These are phyloP conservation scores for Agastache rugosa DNA, from an alignment of 257 asterid species.

Conservation along the genomic window DNA sequence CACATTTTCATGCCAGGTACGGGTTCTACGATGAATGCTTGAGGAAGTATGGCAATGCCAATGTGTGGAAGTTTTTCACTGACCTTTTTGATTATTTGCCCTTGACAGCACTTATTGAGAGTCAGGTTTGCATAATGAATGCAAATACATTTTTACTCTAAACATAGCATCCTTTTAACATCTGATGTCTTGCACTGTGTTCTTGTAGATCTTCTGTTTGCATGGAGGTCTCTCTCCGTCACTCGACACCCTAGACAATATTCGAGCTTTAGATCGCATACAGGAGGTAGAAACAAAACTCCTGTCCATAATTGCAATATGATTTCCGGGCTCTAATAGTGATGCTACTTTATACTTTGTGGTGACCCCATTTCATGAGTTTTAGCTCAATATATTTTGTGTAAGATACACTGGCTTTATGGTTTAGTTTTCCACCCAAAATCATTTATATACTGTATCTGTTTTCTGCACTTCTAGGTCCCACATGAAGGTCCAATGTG, in stretches of 20 bases:
- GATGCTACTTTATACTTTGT: background rate
- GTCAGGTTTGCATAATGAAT: constrained; percentile 74
- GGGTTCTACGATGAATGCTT: constrained; percentile 99
- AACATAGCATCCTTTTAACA: constrained; percentile 23
- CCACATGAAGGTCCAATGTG: constrained; percentile 99
- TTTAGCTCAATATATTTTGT: background rate
- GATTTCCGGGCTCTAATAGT: background rate
- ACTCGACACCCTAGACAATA: constrained; percentile 91
- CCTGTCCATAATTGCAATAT: constrained; percentile 5
- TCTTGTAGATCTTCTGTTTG: constrained; percentile 84
- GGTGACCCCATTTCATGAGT: background rate
- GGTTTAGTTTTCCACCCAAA: background rate
- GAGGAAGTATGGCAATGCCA: constrained; percentile 99
- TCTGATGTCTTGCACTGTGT: constrained; percentile 34
- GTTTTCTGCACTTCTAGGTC: constrained; percentile 56
- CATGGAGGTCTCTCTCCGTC: constrained; percentile 99
- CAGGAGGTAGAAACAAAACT: constrained; percentile 69
- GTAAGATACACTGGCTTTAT: background rate
- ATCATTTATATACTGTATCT: constrained; percentile 24
- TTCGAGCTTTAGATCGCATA: constrained; percentile 95
- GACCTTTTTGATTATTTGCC: constrained; percentile 99
- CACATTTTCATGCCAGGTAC: constrained; percentile 59
- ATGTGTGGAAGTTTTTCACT: constrained; percentile 97
- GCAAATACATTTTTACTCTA: background rate
- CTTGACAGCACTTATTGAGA: constrained; percentile 97